These are phyloP conservation scores for Cladosporium sp. DNA, from an alignment of 2,329 filamentous ascomycete species.

Conservation along the genomic window DNA sequence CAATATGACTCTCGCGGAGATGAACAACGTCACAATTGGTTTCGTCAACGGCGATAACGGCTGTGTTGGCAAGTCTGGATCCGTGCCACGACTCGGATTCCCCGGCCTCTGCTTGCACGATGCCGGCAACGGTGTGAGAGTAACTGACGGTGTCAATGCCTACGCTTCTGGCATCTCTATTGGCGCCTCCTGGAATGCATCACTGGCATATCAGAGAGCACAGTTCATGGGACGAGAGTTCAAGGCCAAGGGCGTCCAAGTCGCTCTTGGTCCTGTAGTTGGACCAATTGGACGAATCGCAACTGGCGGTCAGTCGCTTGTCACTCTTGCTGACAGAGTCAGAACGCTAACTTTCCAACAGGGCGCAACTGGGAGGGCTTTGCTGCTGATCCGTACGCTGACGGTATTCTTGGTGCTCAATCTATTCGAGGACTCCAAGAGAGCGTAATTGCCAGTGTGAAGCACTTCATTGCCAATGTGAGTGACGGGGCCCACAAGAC, in stretches of 20 bases:
- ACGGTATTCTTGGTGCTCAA: constrained; percentile 47
- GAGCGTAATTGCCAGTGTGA: constrained; percentile 54
- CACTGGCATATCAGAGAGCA: constrained; percentile 49
- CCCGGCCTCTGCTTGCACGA: constrained; percentile 41
- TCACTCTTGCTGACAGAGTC: background rate
- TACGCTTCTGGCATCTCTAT: constrained; percentile 41
- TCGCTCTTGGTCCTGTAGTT: constrained; percentile 65
- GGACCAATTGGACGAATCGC: constrained; percentile 68
- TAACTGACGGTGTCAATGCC: constrained; percentile 39
- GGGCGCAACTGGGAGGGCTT: constrained; percentile 71
- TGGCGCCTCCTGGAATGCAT: constrained; percentile 50
- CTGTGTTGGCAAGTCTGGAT: constrained; percentile 35
- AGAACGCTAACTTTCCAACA: background rate
- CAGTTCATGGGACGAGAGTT: constrained; percentile 56
- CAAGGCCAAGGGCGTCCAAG: constrained; percentile 50
- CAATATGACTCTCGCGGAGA: constrained; percentile 35
- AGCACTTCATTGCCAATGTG: constrained; percentile 53
- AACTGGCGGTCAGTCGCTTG: constrained; percentile 48
- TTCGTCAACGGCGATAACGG: constrained; percentile 26
- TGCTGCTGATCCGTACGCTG: constrained; percentile 63
- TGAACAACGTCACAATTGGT: constrained; percentile 35
- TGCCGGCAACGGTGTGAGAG: constrained; percentile 40
- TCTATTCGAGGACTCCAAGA: constrained; percentile 56
- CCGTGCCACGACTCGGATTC: constrained; percentile 34
- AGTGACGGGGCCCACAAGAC: background rate